Evolutionary conservation across 2,329 filamentous ascomycete genomes (phyloP).

Genomic region (Fusarium sp.): DNA sequence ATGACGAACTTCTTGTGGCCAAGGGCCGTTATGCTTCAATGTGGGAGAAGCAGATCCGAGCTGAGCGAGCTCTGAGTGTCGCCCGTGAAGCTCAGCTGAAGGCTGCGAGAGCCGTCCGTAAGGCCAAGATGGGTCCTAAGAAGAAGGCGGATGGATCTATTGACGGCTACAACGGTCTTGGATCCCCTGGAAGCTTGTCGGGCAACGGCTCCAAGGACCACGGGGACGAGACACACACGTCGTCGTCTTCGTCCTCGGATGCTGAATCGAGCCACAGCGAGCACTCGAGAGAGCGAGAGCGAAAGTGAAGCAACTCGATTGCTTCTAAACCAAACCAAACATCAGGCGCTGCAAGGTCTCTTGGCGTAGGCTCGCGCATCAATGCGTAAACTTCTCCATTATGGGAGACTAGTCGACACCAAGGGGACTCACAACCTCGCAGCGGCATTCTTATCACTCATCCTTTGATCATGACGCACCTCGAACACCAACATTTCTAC

Average conservation of each 20-base stretch:
- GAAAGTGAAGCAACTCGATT: constrained; percentile 22
- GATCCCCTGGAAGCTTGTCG: constrained; percentile 58
- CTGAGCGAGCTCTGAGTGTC: constrained; percentile 70
- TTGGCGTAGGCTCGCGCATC: neutral
- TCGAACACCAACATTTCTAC: constrained; percentile 30
- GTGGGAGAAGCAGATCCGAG: constrained; percentile 90
- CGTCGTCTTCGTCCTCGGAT: constrained; percentile 54
- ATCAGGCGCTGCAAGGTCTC: neutral
- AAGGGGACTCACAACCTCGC: neutral
- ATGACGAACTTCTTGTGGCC: constrained; percentile 77
- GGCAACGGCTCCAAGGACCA: constrained; percentile 51
- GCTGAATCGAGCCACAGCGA: constrained; percentile 52
- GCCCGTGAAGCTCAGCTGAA: constrained; percentile 52
- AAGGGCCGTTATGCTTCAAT: constrained; percentile 84
- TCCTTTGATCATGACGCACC: constrained; percentile 11
- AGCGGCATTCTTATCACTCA: neutral
- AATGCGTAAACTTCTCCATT: neutral
- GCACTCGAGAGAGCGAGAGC: constrained; percentile 40
- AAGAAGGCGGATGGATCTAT: constrained; percentile 57
- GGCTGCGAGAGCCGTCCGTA: constrained; percentile 55
- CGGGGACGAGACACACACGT: constrained; percentile 50
- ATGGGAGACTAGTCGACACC: neutral
- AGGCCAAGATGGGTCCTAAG: constrained; percentile 61
- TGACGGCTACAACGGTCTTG: constrained; percentile 59
- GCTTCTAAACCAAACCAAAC: neutral